These are phyloP conservation scores for Auxenochlorella protothecoides DNA, from an alignment of 139 green algal species.

Conservation along the genomic window DNA sequence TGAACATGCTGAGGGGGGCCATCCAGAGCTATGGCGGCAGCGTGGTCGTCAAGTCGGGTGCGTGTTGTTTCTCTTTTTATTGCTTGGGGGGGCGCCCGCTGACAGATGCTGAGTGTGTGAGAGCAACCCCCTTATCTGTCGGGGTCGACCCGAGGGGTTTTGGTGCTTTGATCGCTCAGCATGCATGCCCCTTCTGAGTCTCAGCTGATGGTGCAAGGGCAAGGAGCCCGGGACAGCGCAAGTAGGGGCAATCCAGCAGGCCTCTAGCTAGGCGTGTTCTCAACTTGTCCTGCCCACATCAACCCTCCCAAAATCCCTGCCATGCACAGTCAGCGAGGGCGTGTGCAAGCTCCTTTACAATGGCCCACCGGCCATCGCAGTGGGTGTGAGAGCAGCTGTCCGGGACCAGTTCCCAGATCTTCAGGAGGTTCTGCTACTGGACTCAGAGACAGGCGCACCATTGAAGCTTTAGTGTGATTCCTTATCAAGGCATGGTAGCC, in stretches of 20 bases:
- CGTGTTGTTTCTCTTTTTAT: not conserved
- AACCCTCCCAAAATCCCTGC: not conserved
- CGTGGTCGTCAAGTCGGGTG: conserved; percentile 50
- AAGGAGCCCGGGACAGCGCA: no score
- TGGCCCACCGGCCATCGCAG: conserved; percentile 50
- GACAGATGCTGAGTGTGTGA: not conserved
- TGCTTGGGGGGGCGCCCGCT: not conserved
- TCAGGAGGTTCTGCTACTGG: conserved; percentile 43
- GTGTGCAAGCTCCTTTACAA: conserved; percentile 43
- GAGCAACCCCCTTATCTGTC: no score
- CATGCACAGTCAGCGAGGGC: conserved; percentile 25
- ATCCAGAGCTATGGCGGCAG: conserved; percentile 63
- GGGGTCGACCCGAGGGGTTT: not conserved
- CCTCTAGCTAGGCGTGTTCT: not conserved
- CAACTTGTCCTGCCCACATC: not conserved
- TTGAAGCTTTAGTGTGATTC: conserved; percentile 24
- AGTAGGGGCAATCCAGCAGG: no score
- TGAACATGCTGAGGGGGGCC: conserved; percentile 73
- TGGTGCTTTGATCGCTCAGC: not conserved
- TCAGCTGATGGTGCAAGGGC: no score
- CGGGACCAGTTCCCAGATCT: conserved; percentile 64
- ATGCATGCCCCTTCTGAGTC: not conserved
- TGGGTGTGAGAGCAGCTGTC: conserved; percentile 59
- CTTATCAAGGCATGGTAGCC: no score
- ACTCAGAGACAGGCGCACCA: conserved; percentile 12